These are phyloP conservation scores for Alternaria novae-zelandiae DNA, from an alignment of 2,329 filamentous ascomycete species.

Conservation along the genomic window DNA sequence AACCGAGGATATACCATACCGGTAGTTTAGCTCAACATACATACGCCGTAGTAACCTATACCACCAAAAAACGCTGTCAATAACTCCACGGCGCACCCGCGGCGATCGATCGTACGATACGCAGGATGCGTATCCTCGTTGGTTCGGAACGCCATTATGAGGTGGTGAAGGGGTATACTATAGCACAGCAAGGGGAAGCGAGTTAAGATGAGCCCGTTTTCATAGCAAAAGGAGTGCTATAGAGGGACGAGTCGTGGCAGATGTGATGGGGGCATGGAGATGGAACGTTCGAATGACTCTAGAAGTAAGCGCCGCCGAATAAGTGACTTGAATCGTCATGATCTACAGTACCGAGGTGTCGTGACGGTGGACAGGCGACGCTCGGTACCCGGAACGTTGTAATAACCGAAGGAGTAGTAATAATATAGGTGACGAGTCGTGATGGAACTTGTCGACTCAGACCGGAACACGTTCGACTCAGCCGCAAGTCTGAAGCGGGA, in stretches of 20 bases:
- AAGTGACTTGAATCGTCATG: neutral
- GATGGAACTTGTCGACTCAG: neutral
- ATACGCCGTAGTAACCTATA: neutral
- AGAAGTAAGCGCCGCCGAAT: neutral
- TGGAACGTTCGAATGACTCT: neutral
- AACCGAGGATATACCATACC: neutral
- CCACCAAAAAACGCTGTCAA: neutral
- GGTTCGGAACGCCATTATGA: neutral
- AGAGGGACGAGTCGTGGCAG: neutral
- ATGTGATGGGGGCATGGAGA: neutral
- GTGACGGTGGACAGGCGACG: neutral
- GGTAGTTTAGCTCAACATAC: neutral
- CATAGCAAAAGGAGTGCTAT: neutral
- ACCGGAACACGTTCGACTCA: neutral
- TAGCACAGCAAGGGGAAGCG: neutral
- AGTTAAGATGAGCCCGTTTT: neutral
- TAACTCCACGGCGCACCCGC: neutral
- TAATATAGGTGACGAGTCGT: neutral
- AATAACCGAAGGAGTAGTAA: neutral
- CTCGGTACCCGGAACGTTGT: neutral
- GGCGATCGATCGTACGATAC: neutral
- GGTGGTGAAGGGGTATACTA: neutral
- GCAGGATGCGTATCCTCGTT: neutral
- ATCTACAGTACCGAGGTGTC: neutral
- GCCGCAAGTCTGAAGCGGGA: neutral